A percentile compares a stretch with the other conserved stretches of the same genome.
These are phyloP conservation scores for Auricularia auricula-judae DNA, from an alignment of 768 basidiomycete species.

Conservation along the genomic window DNA sequence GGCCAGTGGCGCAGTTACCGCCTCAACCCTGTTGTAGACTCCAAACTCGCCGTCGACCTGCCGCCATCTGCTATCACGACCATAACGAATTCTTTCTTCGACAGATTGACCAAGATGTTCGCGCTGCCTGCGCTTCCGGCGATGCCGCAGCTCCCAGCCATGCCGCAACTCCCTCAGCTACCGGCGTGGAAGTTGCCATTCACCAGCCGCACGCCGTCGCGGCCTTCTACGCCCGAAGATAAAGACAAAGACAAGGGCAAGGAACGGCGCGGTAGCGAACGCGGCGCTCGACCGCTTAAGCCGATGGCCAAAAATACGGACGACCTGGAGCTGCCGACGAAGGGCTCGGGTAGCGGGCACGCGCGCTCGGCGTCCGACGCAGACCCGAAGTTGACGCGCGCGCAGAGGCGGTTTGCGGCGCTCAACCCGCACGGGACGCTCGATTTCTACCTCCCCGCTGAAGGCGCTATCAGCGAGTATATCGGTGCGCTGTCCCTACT, in stretches of 20 bases:
- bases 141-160: slow-evolving; percentile 15
- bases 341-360: not conserved
- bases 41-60: slow-evolving; percentile 12
- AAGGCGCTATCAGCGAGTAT: slow-evolving; percentile 28
- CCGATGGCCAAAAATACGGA: not conserved
- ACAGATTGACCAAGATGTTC: slow-evolving; percentile 14
- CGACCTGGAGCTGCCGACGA: not conserved
- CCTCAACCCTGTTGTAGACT: slow-evolving; percentile 32
- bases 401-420: slow-evolving; percentile 23
- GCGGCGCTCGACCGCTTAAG: not conserved
- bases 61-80: slow-evolving; percentile 17
- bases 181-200: not conserved
- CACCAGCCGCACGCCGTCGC: not conserved
- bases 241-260: not conserved
- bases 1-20: slow-evolving; percentile 18
- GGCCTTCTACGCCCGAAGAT: not conserved
- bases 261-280: not conserved
- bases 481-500: slow-evolving; percentile 12
- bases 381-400: not conserved
- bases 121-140: slow-evolving; percentile 15
- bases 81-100: slow-evolving; percentile 22
- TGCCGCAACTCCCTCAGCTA: slow-evolving; percentile 1
- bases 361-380: slow-evolving; percentile 1
- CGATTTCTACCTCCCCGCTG: slow-evolving; percentile 28
- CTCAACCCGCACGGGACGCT: slow-evolving; percentile 34